Percentiles rank a stretch among this genome's conserved stretches.
Conservation (phyloP, 2,329 filamentous ascomycete species). For the Bipolaris oryzae region DNA sequence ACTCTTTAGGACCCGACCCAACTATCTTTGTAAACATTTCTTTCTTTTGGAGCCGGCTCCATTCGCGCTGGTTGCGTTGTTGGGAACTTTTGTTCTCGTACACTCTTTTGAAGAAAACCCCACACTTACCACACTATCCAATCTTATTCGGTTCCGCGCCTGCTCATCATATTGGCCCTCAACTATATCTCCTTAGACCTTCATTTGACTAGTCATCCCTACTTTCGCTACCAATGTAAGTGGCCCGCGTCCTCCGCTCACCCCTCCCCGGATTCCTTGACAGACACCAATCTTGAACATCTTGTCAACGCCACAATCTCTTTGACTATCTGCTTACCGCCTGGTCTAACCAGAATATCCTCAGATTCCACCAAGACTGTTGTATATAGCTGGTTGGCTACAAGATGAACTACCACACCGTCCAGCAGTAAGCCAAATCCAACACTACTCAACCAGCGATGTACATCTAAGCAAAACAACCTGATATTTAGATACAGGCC, state of each 20-base stretch:
- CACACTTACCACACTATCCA: conserved; percentile 11
- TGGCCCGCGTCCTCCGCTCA: conserved; percentile 26
- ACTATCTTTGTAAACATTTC: conserved; percentile 41
- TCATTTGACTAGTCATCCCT: conserved; percentile 39
- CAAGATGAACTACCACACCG: conserved; percentile 53
- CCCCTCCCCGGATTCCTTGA: conserved; percentile 35
- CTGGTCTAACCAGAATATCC: conserved; percentile 27
- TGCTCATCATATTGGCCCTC: conserved; percentile 39
- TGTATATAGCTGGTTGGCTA: conserved; percentile 35
- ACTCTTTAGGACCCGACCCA: conserved; percentile 46
- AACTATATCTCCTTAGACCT: conserved; percentile 46
- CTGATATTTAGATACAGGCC: conserved; percentile 43
- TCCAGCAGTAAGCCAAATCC: conserved; percentile 45
- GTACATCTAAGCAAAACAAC: conserved; percentile 25
- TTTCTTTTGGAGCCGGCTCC: conserved; percentile 48
- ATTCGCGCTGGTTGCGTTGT: conserved; percentile 49
- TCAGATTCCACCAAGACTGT: conserved; percentile 27
- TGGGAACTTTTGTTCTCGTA: conserved; percentile 46
- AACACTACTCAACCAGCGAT: conserved; percentile 6
- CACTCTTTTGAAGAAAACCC: conserved; percentile 45
- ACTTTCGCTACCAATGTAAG: conserved; percentile 37
- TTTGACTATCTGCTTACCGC: conserved; percentile 37
- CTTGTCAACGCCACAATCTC: conserved; percentile 29
- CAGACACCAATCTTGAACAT: conserved; percentile 24
- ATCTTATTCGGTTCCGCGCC: conserved; percentile 32